Evolutionary conservation across 2,329 filamentous ascomycete species (phyloP), one percentile per base, ranked within the genome.

Genomic region (Sporothrix sp.): DNA sequence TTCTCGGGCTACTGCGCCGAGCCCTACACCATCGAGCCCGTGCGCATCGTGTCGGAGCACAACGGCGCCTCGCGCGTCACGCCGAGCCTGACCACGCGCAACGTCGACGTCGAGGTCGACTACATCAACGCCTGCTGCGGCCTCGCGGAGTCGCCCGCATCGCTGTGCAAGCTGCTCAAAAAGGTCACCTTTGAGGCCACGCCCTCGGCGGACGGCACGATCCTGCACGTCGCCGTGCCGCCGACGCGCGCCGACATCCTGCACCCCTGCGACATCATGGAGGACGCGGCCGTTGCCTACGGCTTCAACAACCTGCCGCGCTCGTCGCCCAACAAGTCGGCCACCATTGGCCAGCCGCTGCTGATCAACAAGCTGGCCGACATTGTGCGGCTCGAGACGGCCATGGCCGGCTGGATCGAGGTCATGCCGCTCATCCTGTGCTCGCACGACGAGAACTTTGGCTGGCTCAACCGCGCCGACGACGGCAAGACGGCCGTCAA

Each of bases 181-280:
- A 91, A 88, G 69, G 97, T 98, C 90, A 84, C 88, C 30, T 87
- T 89, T 68, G 71, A 73, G n/a, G 88, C 88, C 27, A 79, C 76
- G 52, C 90, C 88, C 3, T 93, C 88, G 0, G 69, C 74, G 50
- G 76, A 78, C 55, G 68, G 78, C 50, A 82, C 87, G 63, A 71
- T 93, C 45, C 74, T 95, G 54, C 84, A 94, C 61, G 82, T 97
- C 25, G 77, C 83, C 32, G 79, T 97, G 21, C 93, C 93, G 8
- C 81, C 90, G 28, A 97, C 90, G 42, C 81, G 93, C 56, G 91
- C 93, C 43, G 93, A 98, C 66, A 84, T 98, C 37, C 81, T 98
- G 28, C 93, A 98, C 68, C 86, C 96, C 64, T 94, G 89, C 61
- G 93, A 98, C 65, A 87, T 98, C 59, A 98, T 98, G 91, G 93